Evolutionary conservation across 495 filamentous ascomycete genomes (phyloP).

Genomic region (Podospora anserina): DNA sequence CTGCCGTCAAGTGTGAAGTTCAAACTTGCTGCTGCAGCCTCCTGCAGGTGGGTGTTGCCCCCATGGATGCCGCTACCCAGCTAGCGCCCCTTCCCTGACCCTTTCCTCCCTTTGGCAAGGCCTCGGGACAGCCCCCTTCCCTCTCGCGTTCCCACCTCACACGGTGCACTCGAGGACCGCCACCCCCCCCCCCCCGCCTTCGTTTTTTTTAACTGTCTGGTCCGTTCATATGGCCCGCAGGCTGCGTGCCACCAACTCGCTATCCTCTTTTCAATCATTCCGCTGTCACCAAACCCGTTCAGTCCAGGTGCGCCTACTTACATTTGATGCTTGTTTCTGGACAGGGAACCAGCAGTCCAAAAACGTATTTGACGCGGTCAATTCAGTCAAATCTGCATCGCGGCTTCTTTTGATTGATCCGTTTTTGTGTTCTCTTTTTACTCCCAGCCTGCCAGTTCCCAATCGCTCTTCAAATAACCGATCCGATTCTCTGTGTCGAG

Average conservation of each 20-base stretch:
- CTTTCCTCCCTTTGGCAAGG: slow-evolving; percentile 27
- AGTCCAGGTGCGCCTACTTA: slow-evolving; percentile 39
- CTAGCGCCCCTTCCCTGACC: slow-evolving; percentile 12
- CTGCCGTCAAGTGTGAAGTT: not conserved
- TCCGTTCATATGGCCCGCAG: slow-evolving; percentile 44
- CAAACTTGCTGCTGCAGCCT: slow-evolving; percentile 25
- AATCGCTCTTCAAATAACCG: not conserved
- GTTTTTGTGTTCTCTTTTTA: slow-evolving; percentile 5
- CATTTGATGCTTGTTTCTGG: slow-evolving; percentile 41
- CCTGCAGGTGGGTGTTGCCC: slow-evolving; percentile 27
- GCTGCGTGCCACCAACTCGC: slow-evolving; percentile 52
- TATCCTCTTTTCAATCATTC: slow-evolving; percentile 61
- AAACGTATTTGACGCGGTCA: slow-evolving; percentile 39
- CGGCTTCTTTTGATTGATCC: slow-evolving; percentile 20
- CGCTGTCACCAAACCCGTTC: slow-evolving; percentile 58
- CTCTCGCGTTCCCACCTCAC: slow-evolving; percentile 23
- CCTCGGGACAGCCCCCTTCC: slow-evolving; percentile 15
- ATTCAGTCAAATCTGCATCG: slow-evolving; percentile 28
- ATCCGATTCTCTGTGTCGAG: not conserved
- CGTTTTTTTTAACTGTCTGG: slow-evolving; percentile 47
- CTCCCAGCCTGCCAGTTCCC: not conserved
- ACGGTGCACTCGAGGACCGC: slow-evolving; percentile 32
- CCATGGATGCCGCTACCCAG: slow-evolving; percentile 17
- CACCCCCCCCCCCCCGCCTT: slow-evolving; percentile 42
- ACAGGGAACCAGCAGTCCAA: slow-evolving; percentile 44